Base-by-base conservation (phyloP, 139 green algal genomes). In the Marvania coccoides region DNA sequence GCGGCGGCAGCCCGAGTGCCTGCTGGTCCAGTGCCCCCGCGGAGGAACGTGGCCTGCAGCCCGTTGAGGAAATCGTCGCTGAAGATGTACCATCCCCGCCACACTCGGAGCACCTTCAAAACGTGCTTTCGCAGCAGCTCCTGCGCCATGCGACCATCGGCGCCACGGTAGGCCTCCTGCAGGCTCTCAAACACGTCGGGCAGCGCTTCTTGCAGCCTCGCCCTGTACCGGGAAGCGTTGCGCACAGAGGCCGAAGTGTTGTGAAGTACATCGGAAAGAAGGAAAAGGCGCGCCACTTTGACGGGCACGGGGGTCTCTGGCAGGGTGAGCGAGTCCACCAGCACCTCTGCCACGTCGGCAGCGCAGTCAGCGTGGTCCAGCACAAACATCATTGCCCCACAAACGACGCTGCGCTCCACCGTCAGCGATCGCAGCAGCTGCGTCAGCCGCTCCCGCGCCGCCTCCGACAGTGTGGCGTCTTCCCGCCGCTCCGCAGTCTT, bases 221-320 rank as follows among this genome's bases (percentile, higher is more conserved):
- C 39, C 29, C 91, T 78, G 80, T 91, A 97, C 13, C 84, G 75
- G 0, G 78, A 89, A 0, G 91, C 92, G 67, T 97, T 97, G 46
- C 88, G 77, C 47, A 97, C 89, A 40, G 48, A 8, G 15, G 87
- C 86, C 38, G 82, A 89, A 63, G 66, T 80, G 79, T 97, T 98
- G 85, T 97, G 88, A 55, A 98, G 82, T 28, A 98, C 86, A 80
- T 98, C 93, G 6, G 77, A 92, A 7, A 92, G 77, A 10, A 98
- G 78, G 76, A 95, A 95, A 29, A 98, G 85, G 37, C 87, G 72
- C 2, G 83, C 85, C 12, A 92, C 77, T 76, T 97, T 97, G 45
- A 85, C 72, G 13, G 80, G 80, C 14, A 95, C 73, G 8, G 88
- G 83, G 15, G 88, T 97, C 73, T 97, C 89, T 24, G 74, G n/a